Evolutionary conservation across 805 yeast species (phyloP), one percentile per base, ranked within the genome.

Genomic region (Metschnikowia continentalis): DNA sequence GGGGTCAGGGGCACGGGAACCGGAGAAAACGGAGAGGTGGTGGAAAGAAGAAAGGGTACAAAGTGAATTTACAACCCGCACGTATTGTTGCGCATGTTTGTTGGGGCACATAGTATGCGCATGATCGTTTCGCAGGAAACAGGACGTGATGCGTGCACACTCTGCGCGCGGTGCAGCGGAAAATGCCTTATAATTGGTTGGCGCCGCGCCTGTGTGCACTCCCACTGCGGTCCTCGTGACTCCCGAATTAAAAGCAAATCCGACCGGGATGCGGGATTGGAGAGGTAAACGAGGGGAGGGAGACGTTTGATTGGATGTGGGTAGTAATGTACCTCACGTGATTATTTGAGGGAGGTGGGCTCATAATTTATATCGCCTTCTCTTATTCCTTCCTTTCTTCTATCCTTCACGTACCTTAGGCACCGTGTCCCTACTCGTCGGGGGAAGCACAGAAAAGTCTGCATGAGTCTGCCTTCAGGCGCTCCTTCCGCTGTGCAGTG

Each of bases 41-140:
- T 30, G 30, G 26, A 36, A 43, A 45, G 48, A 45, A 36, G 41
- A 30, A 36, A 30, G 44, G 46, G 51, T 44, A 44, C 51, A 53
- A 49, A 49, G 26, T 35, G 45, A 50, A 49, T 42, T 49, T 39
- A 40, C 50, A 41, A 46, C 37, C 46, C 47, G 48, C 51, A 51
- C 38, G 52, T 48, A 51, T 46, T 44, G 35, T 44, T 44, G 55
- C 39, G 55, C 51, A 53, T 51, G 55, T 49, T 53, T 45, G 51
- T 45, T 49, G 49, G 46, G 55, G 53, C 55, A 53, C 55, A 53
- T 49, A 52, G 47, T 47, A 52, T 49, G 55, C 53, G 55, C 55
- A 53, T 51, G 53, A 35, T 32, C 39, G 30, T 37, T 49, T 49
- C 50, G 55, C 55, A 53, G 53, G 55, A 49, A 44, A 36, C 47